Percentiles rank a stretch among this genome's conserved stretches.
phyloP scores from a whole-genome alignment of 176 grass and related monocot species.

The Tillandsia fasciculata region DNA sequence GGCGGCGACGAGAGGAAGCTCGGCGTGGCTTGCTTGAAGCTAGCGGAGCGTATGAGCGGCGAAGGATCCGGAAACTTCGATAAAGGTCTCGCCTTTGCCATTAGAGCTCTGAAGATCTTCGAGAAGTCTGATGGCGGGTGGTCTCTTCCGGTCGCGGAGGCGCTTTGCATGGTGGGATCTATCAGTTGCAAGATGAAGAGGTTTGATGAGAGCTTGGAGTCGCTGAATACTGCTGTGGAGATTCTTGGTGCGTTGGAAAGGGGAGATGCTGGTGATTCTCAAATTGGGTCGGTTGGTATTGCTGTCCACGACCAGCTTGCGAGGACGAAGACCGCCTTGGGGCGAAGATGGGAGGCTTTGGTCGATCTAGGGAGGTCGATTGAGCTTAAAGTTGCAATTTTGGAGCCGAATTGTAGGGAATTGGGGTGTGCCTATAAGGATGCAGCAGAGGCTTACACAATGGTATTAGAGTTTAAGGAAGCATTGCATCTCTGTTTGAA shows the following conservation, averaged over 20 bases:
- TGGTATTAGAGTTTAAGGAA: conserved; percentile 41
- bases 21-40: conserved; percentile 27
- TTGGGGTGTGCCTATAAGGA: conserved; percentile 40
- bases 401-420: conserved; percentile 24
- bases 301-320: conserved; percentile 51
- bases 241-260: conserved; percentile 28
- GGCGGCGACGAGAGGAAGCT: conserved; percentile 14
- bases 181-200: conserved; percentile 32
- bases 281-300: conserved; percentile 28
- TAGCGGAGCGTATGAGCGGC: conserved; percentile 32
- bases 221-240: conserved; percentile 49
- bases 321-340: conserved; percentile 39
- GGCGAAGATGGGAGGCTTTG: conserved; percentile 49
- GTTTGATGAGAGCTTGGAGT: conserved; percentile 47
- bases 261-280: background rate
- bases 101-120: conserved; percentile 42
- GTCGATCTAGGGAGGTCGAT: conserved; percentile 28
- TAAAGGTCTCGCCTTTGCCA: conserved; percentile 37
- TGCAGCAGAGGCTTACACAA: conserved; percentile 34
- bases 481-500: conserved; percentile 40
- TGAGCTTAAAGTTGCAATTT: conserved; percentile 32
- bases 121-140: conserved; percentile 56
- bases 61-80: conserved; percentile 25
- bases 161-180: conserved; percentile 49
- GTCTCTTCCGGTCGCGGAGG: conserved; percentile 50